Conservation (phyloP, 352 stramenopile species). For the Globisporangium carolinianum region DNA sequence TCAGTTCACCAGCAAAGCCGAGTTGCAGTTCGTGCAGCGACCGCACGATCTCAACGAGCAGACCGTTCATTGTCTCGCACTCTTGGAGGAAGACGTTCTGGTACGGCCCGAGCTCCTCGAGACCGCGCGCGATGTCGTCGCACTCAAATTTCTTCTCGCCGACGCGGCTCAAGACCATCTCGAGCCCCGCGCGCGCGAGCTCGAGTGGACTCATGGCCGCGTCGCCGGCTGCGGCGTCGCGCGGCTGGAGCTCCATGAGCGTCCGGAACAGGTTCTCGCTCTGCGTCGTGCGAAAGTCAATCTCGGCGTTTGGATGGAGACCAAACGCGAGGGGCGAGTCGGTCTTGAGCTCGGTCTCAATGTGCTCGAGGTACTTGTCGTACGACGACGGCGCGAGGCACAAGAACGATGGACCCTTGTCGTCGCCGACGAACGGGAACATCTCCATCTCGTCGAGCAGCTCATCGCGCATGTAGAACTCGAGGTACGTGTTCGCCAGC, state of each 20-base stretch:
- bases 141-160: slow-evolving; percentile 97
- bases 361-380: slow-evolving; percentile 97
- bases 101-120: slow-evolving; percentile 94
- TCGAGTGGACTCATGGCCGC: slow-evolving; percentile 89
- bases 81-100: slow-evolving; percentile 98
- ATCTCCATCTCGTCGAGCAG: slow-evolving; percentile 98
- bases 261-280: slow-evolving; percentile 94
- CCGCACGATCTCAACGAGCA: slow-evolving; percentile 93
- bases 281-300: slow-evolving; percentile 97
- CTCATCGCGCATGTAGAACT: slow-evolving; percentile 98
- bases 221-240: slow-evolving; percentile 81
- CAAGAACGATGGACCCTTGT: slow-evolving; percentile 93
- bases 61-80: slow-evolving; percentile 96
- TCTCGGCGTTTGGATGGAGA: slow-evolving; percentile 97
- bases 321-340: slow-evolving; percentile 97
- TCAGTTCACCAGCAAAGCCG: slow-evolving; percentile 95
- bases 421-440: slow-evolving; percentile 96
- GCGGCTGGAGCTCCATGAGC: slow-evolving; percentile 94
- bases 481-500: slow-evolving; percentile 95
- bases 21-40: slow-evolving; percentile 96
- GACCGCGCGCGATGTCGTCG: slow-evolving; percentile 90
- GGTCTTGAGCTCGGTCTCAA: slow-evolving; percentile 93
- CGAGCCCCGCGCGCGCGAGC: slow-evolving; percentile 84
- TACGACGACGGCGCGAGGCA: slow-evolving; percentile 94
- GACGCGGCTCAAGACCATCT: slow-evolving; percentile 93